Evolutionary conservation across 2,329 filamentous ascomycete species (phyloP).

Genomic region (Chaetomium strumarium): DNA sequence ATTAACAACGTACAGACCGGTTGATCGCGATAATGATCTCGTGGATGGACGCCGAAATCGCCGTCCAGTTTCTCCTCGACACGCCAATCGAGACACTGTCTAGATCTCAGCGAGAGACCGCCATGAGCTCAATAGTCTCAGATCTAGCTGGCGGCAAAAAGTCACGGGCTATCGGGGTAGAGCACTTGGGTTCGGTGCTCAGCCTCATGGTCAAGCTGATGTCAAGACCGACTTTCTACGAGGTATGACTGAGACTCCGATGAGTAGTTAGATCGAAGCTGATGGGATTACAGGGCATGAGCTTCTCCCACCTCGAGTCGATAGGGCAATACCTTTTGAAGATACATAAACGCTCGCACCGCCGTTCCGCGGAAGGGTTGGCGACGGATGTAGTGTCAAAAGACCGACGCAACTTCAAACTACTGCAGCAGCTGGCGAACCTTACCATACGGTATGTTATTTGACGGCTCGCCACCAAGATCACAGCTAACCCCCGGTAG

Average conservation of each 20-base stretch:
- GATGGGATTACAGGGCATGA: conserved; percentile 31
- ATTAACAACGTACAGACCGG: conserved; percentile 5
- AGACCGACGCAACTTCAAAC: conserved; percentile 17
- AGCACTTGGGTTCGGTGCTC: conserved; percentile 35
- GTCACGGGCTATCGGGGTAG: conserved; percentile 3
- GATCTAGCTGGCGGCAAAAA: conserved; percentile 14
- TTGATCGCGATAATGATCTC: conserved; percentile 15
- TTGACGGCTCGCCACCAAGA: neutral
- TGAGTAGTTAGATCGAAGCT: neutral
- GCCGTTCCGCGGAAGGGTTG: conserved; percentile 9
- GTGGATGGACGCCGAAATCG: conserved; percentile 19
- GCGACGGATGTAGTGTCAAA: conserved; percentile 7
- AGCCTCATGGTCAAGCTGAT: conserved; percentile 45
- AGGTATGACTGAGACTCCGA: conserved; percentile 25
- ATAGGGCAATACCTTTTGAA: conserved; percentile 25
- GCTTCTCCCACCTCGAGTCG: conserved; percentile 33
- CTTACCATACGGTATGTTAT: conserved; percentile 22
- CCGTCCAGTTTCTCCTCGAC: conserved; percentile 20
- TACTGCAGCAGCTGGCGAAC: conserved; percentile 18
- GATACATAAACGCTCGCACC: conserved; percentile 12
- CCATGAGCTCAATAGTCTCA: conserved; percentile 20
- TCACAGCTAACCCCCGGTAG: conserved; percentile 21
- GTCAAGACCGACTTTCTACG: conserved; percentile 46
- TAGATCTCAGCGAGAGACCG: conserved; percentile 19
- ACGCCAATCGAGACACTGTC: conserved; percentile 15